Evolutionary conservation across 768 basidiomycete species (phyloP), one percentile per base, ranked within the genome.

Genomic region (Termitomyces titanicus): DNA sequence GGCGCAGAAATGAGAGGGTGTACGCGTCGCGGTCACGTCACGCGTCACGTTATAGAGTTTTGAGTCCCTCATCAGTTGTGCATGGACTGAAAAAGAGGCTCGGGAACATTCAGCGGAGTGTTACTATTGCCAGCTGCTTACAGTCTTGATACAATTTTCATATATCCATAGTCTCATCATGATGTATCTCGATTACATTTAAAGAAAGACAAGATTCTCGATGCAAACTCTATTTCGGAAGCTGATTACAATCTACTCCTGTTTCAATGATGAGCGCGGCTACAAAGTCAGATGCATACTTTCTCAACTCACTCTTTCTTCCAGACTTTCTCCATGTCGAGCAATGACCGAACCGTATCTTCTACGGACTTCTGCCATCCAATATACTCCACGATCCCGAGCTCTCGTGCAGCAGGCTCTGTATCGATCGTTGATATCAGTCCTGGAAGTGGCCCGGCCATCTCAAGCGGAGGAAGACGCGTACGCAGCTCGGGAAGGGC

Each of bases 21-120:
- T 68, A 68, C 68, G 70, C 70, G 70, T 72, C 66, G 64, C 42
- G 18, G 55, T 59, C 58, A 59, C 56, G 44, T 58, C 54, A 58
- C 57, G 54, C 51, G 46, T 63, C 60, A 61, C 62, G 29, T 29
- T 29, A 29, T 29, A n/a, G n/a, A n/a, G n/a, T n/a, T n/a, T n/a
- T n/a, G n/a, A n/a, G n/a, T n/a, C n/a, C n/a, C n/a, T n/a, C n/a
- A n/a, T n/a, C n/a, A n/a, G n/a, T n/a, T n/a, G n/a, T n/a, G n/a
- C n/a, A n/a, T n/a, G n/a, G n/a, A n/a, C n/a, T n/a, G n/a, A n/a
- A n/a, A n/a, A n/a, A n/a, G n/a, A n/a, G n/a, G n/a, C n/a, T n/a
- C n/a, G n/a, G n/a, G n/a, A n/a, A n/a, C n/a, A n/a, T n/a, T n/a
- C n/a, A n/a, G n/a, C n/a, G n/a, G n/a, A n/a, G n/a, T n/a, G n/a